Evolutionary conservation across 805 yeast species (phyloP).

Genomic region (Scheffersomyces coipomensis): DNA sequence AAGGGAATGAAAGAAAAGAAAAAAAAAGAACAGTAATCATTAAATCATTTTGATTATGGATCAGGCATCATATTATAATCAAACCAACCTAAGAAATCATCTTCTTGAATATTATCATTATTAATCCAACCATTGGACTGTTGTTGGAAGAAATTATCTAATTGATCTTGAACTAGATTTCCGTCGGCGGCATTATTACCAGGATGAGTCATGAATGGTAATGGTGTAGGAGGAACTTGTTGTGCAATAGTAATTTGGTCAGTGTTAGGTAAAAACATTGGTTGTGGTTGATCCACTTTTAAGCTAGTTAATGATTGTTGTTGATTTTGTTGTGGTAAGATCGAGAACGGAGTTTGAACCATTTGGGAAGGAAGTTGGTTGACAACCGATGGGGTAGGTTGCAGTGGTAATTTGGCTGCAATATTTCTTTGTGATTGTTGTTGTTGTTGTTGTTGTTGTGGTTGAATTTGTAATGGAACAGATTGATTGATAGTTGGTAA

Average conservation of each 20-base stretch:
- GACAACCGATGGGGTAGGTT: slow-evolving; percentile 1
- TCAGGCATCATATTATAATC: slow-evolving; percentile 54
- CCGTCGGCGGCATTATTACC: slow-evolving; percentile 1
- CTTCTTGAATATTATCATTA: slow-evolving; percentile 54
- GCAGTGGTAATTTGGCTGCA: slow-evolving; percentile 3
- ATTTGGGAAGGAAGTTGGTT: slow-evolving; percentile 7
- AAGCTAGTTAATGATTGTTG: background rate
- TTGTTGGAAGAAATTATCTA: slow-evolving; percentile 70
- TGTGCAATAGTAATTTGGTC: slow-evolving; percentile 6
- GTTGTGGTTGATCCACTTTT: slow-evolving; percentile 1
- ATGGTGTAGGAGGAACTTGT: background rate
- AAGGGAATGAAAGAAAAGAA: no score
- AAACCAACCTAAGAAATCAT: slow-evolving; percentile 93
- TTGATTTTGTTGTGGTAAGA: slow-evolving; percentile 6
- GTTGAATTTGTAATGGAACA: background rate
- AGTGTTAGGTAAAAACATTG: slow-evolving; percentile 1
- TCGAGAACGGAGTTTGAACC: background rate
- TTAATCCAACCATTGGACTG: slow-evolving; percentile 87
- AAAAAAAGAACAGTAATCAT: no score
- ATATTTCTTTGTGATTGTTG: slow-evolving; percentile 2
- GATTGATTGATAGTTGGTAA: background rate
- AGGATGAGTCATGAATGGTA: background rate
- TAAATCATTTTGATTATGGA: no score
- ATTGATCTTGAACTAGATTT: slow-evolving; percentile 21
- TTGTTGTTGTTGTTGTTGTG: slow-evolving; percentile 3